Evolutionary conservation across 164 flowering plant genomes (phyloP).

Genomic region (Macadamia tetraphylla): DNA sequence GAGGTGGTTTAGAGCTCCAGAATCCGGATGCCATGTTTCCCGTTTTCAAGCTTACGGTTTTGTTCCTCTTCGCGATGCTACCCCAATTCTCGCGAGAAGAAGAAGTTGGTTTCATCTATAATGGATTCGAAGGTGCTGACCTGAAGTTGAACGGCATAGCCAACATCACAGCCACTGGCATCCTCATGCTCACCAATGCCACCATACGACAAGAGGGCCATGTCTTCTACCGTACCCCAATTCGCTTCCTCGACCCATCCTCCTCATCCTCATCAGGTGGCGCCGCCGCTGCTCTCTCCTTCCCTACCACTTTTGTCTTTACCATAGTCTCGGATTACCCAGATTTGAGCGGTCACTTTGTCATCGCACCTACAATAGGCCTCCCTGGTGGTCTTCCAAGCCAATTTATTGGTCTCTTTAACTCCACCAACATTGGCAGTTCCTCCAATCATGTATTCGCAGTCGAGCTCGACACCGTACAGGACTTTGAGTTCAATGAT

Average conservation of each 20-base stretch:
- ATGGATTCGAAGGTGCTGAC: conserved; percentile 3
- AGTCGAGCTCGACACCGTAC: conserved; percentile 18
- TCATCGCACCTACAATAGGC: conserved; percentile 13
- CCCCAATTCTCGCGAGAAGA: neutral
- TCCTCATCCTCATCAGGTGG: conserved; percentile 18
- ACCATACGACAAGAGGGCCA: conserved; percentile 19
- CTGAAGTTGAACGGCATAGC: neutral
- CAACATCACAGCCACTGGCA: neutral
- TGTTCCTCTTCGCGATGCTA: neutral
- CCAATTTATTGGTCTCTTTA: conserved; percentile 22
- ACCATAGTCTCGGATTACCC: conserved; percentile 10
- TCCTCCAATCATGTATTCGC: conserved; percentile 14
- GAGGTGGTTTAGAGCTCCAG: too few relatives aligned
- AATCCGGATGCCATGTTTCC: too few relatives aligned
- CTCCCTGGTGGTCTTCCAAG: conserved; percentile 8
- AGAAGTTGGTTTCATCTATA: conserved; percentile 4
- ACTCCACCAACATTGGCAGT: conserved; percentile 10
- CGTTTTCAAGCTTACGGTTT: neutral
- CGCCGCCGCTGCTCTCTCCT: conserved; percentile 14
- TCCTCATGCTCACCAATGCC: conserved; percentile 17
- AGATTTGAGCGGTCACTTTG: conserved; percentile 18
- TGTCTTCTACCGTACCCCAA: conserved; percentile 20
- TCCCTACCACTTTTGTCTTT: conserved; percentile 32
- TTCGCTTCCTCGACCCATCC: neutral
- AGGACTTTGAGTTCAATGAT: conserved; percentile 2